A percentile compares a stretch with the other conserved stretches of the same genome.
phyloP scores from a whole-genome alignment of 106 monocot species.

The Dendrobium officinale region DNA sequence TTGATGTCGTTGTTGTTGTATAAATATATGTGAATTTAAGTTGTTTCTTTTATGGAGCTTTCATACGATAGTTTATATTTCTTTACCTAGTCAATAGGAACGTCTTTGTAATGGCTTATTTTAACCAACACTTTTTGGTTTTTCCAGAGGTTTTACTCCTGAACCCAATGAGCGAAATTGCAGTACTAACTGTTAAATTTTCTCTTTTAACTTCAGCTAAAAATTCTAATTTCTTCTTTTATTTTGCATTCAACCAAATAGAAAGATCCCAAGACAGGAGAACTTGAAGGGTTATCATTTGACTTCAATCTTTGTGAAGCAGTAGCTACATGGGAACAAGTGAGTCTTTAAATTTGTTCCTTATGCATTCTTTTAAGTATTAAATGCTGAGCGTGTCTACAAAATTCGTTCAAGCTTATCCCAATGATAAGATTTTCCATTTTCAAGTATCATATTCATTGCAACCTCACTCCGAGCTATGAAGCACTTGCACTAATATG shows the following conservation, averaged over 20 bases:
- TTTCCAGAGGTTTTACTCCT: neutral
- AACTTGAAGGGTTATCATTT: constrained; percentile 86
- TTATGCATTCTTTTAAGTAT: neutral
- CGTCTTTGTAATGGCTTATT: neutral
- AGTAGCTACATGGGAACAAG: constrained; percentile 91
- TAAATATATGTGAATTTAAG: neutral
- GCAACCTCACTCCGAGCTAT: neutral
- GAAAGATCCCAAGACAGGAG: constrained; percentile 88
- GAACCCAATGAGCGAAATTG: neutral
- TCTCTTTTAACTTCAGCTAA: neutral
- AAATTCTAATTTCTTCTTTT: neutral
- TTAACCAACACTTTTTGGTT: neutral
- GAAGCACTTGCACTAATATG: neutral
- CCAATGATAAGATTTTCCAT: neutral
- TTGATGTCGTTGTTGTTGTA: neutral
- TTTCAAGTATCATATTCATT: neutral
- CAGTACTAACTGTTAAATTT: neutral
- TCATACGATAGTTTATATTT: neutral
- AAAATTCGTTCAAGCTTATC: neutral
- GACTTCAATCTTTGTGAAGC: constrained; percentile 98
- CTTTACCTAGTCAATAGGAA: neutral
- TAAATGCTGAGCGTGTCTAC: neutral
- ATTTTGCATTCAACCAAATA: constrained; percentile 21
- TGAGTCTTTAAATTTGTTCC: constrained; percentile 15
- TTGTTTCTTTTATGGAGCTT: neutral